phyloP scores from a whole-genome alignment of 2,329 filamentous ascomycete genomes.

The Zalaria sp. region DNA sequence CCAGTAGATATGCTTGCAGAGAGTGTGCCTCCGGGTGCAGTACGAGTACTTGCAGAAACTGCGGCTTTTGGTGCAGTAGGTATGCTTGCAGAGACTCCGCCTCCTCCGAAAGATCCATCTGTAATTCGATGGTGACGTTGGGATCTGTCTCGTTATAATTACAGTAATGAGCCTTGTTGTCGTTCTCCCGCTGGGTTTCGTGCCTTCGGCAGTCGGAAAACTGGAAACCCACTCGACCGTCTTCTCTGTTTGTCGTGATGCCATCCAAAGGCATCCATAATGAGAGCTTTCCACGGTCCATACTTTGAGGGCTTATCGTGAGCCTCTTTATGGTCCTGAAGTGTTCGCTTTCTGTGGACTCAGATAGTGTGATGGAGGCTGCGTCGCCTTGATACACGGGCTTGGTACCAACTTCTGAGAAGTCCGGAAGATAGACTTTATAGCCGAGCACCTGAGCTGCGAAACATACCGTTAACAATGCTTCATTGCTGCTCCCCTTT shows the following conservation, averaged over 20 bases:
- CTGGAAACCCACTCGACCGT: background rate
- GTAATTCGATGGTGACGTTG: background rate
- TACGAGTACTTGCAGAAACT: no score
- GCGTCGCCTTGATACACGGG: background rate
- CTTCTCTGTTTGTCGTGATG: background rate
- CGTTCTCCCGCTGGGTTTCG: background rate
- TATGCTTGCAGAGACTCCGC: background rate
- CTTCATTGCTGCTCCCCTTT: no score
- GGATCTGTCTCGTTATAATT: background rate
- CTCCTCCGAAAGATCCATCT: background rate
- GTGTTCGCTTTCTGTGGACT: background rate
- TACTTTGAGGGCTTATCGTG: background rate
- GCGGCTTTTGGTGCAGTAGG: no score
- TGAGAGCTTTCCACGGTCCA: background rate
- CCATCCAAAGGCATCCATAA: background rate
- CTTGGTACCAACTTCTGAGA: background rate
- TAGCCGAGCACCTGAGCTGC: background rate
- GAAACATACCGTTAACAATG: no score
- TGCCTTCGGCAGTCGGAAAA: background rate
- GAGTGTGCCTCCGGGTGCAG: no score
- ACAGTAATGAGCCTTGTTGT: background rate
- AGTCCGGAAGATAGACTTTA: background rate
- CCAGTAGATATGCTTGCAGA: no score
- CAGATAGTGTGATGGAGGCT: background rate
- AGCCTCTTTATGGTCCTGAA: background rate